A percentile compares a stretch with the other conserved stretches of the same genome.
Evolutionary conservation across 176 grass and related monocot genomes (phyloP).

Genomic region (Carex kokanica): DNA sequence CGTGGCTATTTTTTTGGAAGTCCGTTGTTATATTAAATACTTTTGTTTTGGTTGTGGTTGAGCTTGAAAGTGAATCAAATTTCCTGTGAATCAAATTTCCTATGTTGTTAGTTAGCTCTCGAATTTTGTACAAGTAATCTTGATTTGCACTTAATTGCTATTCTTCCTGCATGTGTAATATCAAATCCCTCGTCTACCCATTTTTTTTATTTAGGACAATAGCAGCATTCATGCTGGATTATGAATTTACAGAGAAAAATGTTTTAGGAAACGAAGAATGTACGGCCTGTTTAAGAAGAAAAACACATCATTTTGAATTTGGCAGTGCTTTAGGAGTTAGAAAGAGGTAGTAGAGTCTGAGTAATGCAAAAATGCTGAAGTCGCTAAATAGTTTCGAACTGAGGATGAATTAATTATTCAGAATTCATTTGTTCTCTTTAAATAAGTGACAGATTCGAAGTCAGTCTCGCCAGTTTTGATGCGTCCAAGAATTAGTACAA

Average conservation of each 20-base stretch:
- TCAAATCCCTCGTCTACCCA: background rate
- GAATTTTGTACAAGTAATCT: background rate
- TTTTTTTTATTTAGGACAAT: background rate
- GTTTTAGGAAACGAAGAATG: too few species aligned
- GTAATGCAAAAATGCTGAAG: background rate
- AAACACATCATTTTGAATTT: background rate
- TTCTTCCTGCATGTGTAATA: background rate
- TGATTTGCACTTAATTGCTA: background rate
- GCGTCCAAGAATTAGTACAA: too few species aligned
- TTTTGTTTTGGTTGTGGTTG: background rate
- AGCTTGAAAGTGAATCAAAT: slow-evolving; percentile 8
- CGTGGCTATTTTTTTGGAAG: slow-evolving; percentile 19
- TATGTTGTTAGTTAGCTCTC: background rate
- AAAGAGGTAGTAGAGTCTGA: background rate
- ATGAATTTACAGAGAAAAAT: too few species aligned
- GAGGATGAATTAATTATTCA: background rate
- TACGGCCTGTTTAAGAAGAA: background rate
- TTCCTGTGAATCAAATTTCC: slow-evolving; percentile 1
- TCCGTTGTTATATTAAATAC: background rate
- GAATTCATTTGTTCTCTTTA: background rate
- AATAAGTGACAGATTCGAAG: background rate
- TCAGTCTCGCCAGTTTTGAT: too few species aligned
- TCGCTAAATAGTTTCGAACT: background rate
- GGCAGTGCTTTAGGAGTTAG: background rate
- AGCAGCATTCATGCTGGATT: background rate